Conservation (phyloP, 495 filamentous ascomycete genomes). For the Lasiosphaeriaceae sp. region DNA sequence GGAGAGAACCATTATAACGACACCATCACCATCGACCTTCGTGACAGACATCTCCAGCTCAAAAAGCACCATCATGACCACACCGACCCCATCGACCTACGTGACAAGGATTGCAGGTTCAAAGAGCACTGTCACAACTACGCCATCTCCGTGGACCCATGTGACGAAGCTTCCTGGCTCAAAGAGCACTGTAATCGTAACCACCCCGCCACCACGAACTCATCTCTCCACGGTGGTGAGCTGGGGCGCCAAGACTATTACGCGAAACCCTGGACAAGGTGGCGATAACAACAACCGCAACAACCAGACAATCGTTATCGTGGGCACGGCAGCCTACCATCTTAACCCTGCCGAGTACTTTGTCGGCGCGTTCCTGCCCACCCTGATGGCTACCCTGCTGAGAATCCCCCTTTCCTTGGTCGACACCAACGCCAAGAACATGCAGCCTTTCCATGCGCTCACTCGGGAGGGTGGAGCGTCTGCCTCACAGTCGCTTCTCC, state of each 20-base stretch:
- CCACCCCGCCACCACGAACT: not conserved
- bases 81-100: no score
- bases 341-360: constrained; percentile 5
- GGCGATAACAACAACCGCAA: not conserved
- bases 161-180: not conserved
- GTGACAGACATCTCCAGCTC: no score
- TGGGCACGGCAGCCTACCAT: not conserved
- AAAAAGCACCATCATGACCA: no score
- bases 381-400: constrained; percentile 2
- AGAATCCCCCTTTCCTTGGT: constrained; percentile 1
- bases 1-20: no score
- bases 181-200: not conserved
- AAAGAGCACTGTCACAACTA: no score
- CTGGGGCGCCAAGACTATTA: constrained; percentile 4
- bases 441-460: constrained; percentile 5
- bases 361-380: constrained; percentile 5
- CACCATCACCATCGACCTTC: no score
- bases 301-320: not conserved
- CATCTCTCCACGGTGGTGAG: not conserved
- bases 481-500: not conserved
- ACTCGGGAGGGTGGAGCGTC: not conserved
- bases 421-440: constrained; percentile 4
- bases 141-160: not conserved
- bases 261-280: not conserved
- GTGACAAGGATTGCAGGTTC: no score